These are phyloP conservation scores for Herpomyces periplanetae DNA, from an alignment of 2,329 filamentous ascomycete species.

Conservation along the genomic window DNA sequence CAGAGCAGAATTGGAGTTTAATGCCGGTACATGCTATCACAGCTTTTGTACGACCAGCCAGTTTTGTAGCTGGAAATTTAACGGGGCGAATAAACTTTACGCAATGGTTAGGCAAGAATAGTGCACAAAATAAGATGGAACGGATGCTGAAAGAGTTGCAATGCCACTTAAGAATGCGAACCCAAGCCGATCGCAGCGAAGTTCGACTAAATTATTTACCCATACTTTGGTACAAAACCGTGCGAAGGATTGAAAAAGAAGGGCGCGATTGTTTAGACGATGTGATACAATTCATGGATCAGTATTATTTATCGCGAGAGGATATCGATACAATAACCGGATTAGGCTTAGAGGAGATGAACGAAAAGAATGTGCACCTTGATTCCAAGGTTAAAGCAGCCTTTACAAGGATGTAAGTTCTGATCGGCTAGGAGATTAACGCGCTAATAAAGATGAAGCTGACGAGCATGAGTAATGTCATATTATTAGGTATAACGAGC, in stretches of 20 bases:
- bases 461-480: background rate
- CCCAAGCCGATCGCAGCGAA: slow-evolving; percentile 67
- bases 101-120: slow-evolving; percentile 76
- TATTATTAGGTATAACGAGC: slow-evolving; percentile 29
- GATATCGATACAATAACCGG: slow-evolving; percentile 80
- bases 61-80: slow-evolving; percentile 43
- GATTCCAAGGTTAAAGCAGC: slow-evolving; percentile 51
- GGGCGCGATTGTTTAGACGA: slow-evolving; percentile 45
- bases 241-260: slow-evolving; percentile 29
- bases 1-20: slow-evolving; percentile 86
- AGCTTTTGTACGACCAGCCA: slow-evolving; percentile 66
- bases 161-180: slow-evolving; percentile 68
- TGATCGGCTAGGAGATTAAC: slow-evolving; percentile 1
- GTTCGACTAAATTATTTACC: slow-evolving; percentile 80
- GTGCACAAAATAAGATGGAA: slow-evolving; percentile 34
- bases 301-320: slow-evolving; percentile 70
- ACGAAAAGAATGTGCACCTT: slow-evolving; percentile 30
- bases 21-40: slow-evolving; percentile 92
- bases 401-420: slow-evolving; percentile 47
- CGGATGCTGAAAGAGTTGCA: slow-evolving; percentile 74
- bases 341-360: slow-evolving; percentile 50
- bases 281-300: slow-evolving; percentile 83
- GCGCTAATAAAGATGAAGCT: background rate
- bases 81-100: slow-evolving; percentile 30
- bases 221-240: slow-evolving; percentile 38